These are phyloP conservation scores for Aspergillus diversus DNA, from an alignment of 495 filamentous ascomycete species.

Conservation along the genomic window DNA sequence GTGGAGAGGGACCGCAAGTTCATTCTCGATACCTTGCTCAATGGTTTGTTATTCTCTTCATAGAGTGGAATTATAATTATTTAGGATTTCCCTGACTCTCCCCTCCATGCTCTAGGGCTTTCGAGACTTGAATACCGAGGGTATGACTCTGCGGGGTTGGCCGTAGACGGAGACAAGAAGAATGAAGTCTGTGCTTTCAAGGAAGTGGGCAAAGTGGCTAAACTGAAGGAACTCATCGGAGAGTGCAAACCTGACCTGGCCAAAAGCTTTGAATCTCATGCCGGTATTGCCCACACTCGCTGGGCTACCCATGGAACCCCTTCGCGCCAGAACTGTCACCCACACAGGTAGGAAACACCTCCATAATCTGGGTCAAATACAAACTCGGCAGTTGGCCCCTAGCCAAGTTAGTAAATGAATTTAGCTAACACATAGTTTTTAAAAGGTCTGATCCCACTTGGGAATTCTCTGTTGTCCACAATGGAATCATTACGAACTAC, in stretches of 20 bases:
- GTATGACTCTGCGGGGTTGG: slow-evolving; percentile 96
- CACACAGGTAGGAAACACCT: slow-evolving; percentile 75
- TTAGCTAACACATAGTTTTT: slow-evolving; percentile 3
- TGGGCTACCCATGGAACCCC: slow-evolving; percentile 98
- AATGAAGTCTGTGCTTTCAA: slow-evolving; percentile 97
- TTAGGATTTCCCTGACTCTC: neutral
- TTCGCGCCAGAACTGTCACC: slow-evolving; percentile 94
- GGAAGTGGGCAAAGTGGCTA: slow-evolving; percentile 98
- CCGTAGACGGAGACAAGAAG: slow-evolving; percentile 97
- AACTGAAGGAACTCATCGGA: slow-evolving; percentile 89
- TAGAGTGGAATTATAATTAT: neutral
- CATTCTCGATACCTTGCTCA: slow-evolving; percentile 94
- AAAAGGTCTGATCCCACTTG: slow-evolving; percentile 76
- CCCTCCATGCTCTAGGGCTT: slow-evolving; percentile 57
- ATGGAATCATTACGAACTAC: slow-evolving; percentile 99
- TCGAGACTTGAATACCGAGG: slow-evolving; percentile 91
- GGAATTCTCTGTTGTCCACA: slow-evolving; percentile 98
- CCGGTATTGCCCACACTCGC: slow-evolving; percentile 96
- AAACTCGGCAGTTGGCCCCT: neutral
- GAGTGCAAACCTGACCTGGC: slow-evolving; percentile 79
- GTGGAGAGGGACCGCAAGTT: slow-evolving; percentile 96
- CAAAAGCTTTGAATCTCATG: slow-evolving; percentile 95
- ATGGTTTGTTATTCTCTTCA: slow-evolving; percentile 62
- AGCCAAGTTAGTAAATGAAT: neutral
- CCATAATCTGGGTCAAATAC: neutral